These are phyloP conservation scores for Acanthamoeba healyi DNA, from an alignment of 208 protist species.

Conservation along the genomic window DNA sequence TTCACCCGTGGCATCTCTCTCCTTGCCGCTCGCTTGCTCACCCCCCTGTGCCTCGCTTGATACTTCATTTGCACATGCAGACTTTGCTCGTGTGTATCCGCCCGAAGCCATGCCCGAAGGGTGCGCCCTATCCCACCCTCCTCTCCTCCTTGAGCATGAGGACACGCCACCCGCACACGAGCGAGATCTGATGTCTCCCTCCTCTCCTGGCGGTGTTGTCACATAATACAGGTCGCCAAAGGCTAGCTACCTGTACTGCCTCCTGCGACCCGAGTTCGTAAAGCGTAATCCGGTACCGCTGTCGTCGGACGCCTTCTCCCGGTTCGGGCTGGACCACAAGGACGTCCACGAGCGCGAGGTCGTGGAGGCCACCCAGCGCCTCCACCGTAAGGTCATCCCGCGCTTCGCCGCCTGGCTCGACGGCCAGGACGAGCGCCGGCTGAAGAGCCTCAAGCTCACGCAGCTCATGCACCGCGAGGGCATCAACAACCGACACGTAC, in stretches of 20 bases:
- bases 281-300: slow-evolving; percentile 14
- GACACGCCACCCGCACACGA: too few species aligned
- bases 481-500: slow-evolving; percentile 51
- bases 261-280: slow-evolving; percentile 25
- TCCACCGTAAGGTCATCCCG: slow-evolving; percentile 41
- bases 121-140: too few species aligned
- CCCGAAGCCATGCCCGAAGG: slow-evolving; percentile 29
- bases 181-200: too few species aligned
- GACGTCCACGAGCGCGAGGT: slow-evolving; percentile 21
- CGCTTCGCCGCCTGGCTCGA: slow-evolving; percentile 12
- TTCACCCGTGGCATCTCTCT: too few species aligned
- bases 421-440: neutral
- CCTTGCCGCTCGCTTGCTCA: neutral
- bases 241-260: slow-evolving; percentile 43
- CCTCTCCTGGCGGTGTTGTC: too few species aligned
- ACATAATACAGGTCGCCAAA: slow-evolving; percentile 1
- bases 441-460: neutral
- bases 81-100: slow-evolving; percentile 25
- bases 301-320: slow-evolving; percentile 29
- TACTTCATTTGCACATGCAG: neutral
- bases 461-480: slow-evolving; percentile 9
- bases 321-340: slow-evolving; percentile 24
- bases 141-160: too few species aligned
- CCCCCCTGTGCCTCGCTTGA: neutral
- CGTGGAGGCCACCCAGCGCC: slow-evolving; percentile 35